Evolutionary conservation across 2,329 filamentous ascomycete species (phyloP), one percentile per base, ranked within the genome.

Genomic region (Penicillium griseofulvum): DNA sequence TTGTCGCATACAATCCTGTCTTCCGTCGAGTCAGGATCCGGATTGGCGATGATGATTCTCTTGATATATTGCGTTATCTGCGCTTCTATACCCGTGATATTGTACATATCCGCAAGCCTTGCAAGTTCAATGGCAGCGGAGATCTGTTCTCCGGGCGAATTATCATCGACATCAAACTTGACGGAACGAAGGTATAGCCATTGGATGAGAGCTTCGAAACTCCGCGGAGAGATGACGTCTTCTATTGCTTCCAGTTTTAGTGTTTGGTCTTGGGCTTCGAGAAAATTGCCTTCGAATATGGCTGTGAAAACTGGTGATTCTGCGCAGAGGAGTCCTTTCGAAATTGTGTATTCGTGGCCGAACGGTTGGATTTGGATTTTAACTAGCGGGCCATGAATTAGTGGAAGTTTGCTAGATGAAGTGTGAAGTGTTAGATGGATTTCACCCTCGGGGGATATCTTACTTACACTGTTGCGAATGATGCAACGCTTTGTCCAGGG

Each of bases 231-330:
- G 4, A 63, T 9, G 14, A 56, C 42, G 1, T 33, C 55, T 5
- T 57, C 37, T 10, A 55, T 47, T 24, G 61, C 58, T 49, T 60
- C 41, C 4, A 65, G 41, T 9, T 9, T 38, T 4, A 42, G 55
- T 28, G 38, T 51, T 48, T 51, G 31, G 22, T 58, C 29, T 17
- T 56, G n/a, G 0, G 28, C 39, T 33, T 62, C 61, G 54, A 12
- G 24, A 24, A 60, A 58, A 5, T 49, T 1, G 3, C 55, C 55
- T 16, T 57, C 24, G 26, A 65, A 60, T 58, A 64, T 64, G 5
- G 24, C 26, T 29, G 50, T 43, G 19, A 64, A 62, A n/a, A 52
- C 43, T 0, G 51, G 16, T 0, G 58, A 64, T 11, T 47, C 12
- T 11, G 34, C 33, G 42, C 51, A 60, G 34, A 62, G 52, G 6